These are phyloP conservation scores for Fraxinus dipetala DNA, from an alignment of 305 asterid genomes.

Conservation along the genomic window DNA sequence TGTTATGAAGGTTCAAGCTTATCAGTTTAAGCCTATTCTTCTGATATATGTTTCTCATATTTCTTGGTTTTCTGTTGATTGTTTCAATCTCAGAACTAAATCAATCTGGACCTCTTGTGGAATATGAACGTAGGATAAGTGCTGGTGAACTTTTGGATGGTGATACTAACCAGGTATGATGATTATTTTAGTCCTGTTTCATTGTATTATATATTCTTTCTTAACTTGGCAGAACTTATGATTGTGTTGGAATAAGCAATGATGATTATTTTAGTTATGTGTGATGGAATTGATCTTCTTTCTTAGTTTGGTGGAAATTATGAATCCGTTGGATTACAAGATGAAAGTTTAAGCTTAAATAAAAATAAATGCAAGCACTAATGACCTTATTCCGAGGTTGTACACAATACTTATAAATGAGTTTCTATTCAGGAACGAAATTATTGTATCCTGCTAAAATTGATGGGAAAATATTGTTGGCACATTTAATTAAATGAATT, in stretches of 20 bases:
- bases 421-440: constrained; percentile 3
- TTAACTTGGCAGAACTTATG: not conserved
- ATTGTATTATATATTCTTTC: not conserved
- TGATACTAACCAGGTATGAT: constrained; percentile 72
- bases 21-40: not conserved
- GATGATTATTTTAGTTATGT: not conserved
- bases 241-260: not conserved
- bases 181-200: not conserved
- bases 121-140: constrained; percentile 71
- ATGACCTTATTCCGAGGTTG: not conserved
- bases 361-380: not conserved
- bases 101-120: constrained; percentile 72
- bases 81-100: constrained; percentile 31
- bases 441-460: not conserved
- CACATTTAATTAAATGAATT: not conserved
- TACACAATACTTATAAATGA: not conserved
- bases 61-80: constrained; percentile 12
- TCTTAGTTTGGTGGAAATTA: not conserved
- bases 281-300: not conserved
- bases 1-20: not conserved
- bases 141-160: constrained; percentile 80
- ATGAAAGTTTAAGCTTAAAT: not conserved
- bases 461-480: not conserved
- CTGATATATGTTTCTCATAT: constrained; percentile 2
- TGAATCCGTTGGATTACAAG: not conserved